phyloP scores from a whole-genome alignment of 1,139 yeast species.

The Yamadazyma pseudoaaseri region DNA sequence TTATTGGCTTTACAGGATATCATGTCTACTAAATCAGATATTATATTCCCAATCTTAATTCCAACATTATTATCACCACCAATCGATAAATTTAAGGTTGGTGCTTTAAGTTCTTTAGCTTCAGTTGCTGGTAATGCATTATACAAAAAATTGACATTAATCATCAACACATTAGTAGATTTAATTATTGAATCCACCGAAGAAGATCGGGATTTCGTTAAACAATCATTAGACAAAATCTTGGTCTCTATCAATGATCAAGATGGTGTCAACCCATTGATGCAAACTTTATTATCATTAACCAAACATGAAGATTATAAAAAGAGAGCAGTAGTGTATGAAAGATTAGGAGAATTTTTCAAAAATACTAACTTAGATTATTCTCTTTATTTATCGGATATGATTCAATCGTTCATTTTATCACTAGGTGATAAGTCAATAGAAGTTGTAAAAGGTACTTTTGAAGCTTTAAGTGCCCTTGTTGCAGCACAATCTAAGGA shows the following conservation, averaged over 20 bases:
- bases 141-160: slow-evolving; percentile 66
- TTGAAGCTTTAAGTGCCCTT: slow-evolving; percentile 63
- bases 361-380: slow-evolving; percentile 64
- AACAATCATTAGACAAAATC: slow-evolving; percentile 63
- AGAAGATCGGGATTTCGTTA: slow-evolving; percentile 41
- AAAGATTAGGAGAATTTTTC: slow-evolving; percentile 73
- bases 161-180: slow-evolving; percentile 69
- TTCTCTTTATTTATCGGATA: slow-evolving; percentile 70
- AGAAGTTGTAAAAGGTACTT: slow-evolving; percentile 66
- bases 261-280: slow-evolving; percentile 80
- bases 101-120: slow-evolving; percentile 84
- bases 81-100: slow-evolving; percentile 79
- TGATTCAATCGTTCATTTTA: slow-evolving; percentile 68
- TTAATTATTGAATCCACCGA: slow-evolving; percentile 47
- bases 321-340: slow-evolving; percentile 66
- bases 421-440: slow-evolving; percentile 71
- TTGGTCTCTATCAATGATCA: slow-evolving; percentile 71
- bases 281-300: slow-evolving; percentile 76
- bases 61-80: slow-evolving; percentile 85
- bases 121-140: slow-evolving; percentile 88
- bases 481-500: slow-evolving; percentile 74
- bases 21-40: slow-evolving; percentile 86
- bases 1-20: slow-evolving; percentile 87
- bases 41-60: slow-evolving; percentile 88
- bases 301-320: slow-evolving; percentile 73